Evolutionary conservation across 306 rosid species (phyloP).

Genomic region (Abrus precatorius): DNA sequence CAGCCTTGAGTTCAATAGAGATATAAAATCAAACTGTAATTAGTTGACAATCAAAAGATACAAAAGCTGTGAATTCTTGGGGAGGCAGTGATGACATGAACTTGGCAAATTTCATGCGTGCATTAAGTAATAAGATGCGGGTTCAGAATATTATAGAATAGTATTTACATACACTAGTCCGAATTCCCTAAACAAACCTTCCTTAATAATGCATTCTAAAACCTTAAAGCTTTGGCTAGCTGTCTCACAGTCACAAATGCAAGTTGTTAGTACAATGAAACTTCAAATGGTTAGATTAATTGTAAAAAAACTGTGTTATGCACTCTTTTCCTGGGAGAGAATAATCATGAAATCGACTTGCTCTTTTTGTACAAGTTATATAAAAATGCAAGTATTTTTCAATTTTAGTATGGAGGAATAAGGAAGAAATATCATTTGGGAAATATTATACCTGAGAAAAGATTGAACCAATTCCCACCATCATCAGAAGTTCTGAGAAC

Average conservation of each 20-base stretch:
- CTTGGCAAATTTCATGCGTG: not conserved
- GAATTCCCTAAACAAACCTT: not conserved
- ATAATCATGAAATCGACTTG: not conserved
- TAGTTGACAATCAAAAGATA: not conserved
- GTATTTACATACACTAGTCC: not conserved
- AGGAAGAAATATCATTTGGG: not conserved
- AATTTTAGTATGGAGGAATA: conserved; percentile 8
- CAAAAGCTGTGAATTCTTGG: conserved; percentile 8
- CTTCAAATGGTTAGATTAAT: not conserved
- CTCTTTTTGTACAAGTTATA: not conserved
- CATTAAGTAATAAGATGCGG: conserved; percentile 10
- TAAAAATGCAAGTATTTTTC: not conserved
- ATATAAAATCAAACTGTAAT: not conserved
- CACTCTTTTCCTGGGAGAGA: conserved; percentile 15
- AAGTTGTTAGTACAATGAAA: not conserved
- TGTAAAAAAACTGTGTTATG: not conserved
- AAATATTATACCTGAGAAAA: conserved; percentile 71
- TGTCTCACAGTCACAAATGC: not conserved
- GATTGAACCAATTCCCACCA: conserved; percentile 83
- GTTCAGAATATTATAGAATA: not conserved
- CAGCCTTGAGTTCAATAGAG: not conserved
- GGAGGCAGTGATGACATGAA: not conserved
- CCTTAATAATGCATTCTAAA: conserved; percentile 12
- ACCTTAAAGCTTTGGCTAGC: not conserved
- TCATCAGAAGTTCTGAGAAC: conserved; percentile 74